A percentile compares a stretch with the other conserved stretches of the same genome.
These are phyloP conservation scores for Thielaviopsis musarum DNA, from an alignment of 2,329 filamentous ascomycete species.

Conservation along the genomic window DNA sequence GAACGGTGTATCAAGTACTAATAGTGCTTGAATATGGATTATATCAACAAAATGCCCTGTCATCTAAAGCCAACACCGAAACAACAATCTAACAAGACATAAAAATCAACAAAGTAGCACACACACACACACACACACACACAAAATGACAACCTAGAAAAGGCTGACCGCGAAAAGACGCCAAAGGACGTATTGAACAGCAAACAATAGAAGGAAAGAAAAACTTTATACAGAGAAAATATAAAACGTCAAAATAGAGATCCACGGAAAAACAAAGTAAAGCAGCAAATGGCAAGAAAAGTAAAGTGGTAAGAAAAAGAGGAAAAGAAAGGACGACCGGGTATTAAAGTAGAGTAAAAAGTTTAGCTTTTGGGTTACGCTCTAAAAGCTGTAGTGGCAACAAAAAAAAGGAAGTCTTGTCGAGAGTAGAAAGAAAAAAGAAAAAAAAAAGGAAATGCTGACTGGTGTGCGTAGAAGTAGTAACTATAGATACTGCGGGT, in stretches of 20 bases:
- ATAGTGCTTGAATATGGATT: constrained; percentile 12
- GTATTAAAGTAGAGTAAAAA: not conserved
- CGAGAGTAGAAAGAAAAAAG: not conserved
- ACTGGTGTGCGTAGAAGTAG: too few relatives aligned
- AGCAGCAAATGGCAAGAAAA: constrained; percentile 5
- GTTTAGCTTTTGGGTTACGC: not conserved
- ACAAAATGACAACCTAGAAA: not conserved
- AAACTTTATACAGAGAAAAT: not conserved
- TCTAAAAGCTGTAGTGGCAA: constrained; percentile 12
- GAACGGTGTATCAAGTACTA: not conserved
- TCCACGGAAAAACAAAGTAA: not conserved
- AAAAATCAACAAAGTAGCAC: too few relatives aligned
- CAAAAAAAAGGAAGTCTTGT: constrained; percentile 6
- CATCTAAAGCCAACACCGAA: too few relatives aligned
- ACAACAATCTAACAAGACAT: too few relatives aligned
- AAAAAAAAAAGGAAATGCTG: not conserved
- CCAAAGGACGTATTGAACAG: too few relatives aligned
- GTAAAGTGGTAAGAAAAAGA: constrained; percentile 6
- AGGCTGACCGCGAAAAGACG: not conserved
- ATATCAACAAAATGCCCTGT: not conserved
- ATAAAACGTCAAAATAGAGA: constrained; percentile 9
- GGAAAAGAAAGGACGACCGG: not conserved
- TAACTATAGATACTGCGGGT: too few relatives aligned
- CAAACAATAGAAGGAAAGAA: too few relatives aligned
- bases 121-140: too few relatives aligned